Conservation (phyloP, 805 yeast species). For the Hanseniaspora meyeri region DNA sequence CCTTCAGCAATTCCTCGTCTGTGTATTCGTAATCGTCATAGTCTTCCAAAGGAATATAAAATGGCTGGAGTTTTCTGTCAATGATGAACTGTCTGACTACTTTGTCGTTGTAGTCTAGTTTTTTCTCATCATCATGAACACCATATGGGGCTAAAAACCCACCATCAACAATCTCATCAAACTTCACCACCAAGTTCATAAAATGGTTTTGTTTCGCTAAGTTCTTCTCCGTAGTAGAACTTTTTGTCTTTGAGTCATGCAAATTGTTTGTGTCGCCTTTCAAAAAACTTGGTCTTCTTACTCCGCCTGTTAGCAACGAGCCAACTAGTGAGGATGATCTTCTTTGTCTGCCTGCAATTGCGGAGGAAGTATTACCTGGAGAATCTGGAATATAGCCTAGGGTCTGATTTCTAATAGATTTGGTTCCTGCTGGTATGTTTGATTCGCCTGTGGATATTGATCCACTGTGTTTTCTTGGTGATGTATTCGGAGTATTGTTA, state of each 20-base stretch:
- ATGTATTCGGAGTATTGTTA: background rate
- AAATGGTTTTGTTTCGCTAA: constrained; percentile 42
- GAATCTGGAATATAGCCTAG: background rate
- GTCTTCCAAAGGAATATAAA: constrained; percentile 79
- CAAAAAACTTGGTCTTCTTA: constrained; percentile 19
- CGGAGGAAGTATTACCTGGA: background rate
- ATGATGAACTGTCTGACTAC: constrained; percentile 61
- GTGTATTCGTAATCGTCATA: constrained; percentile 53
- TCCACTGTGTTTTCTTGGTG: background rate
- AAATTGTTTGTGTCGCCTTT: constrained; percentile 18
- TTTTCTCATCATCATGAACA: constrained; percentile 56
- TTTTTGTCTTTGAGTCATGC: constrained; percentile 24
- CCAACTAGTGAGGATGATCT: constrained; percentile 24
- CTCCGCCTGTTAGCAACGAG: constrained; percentile 17
- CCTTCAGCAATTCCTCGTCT: constrained; percentile 49
- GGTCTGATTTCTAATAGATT: constrained; percentile 4
- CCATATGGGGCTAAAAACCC: constrained; percentile 90
- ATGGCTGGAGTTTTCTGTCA: constrained; percentile 70
- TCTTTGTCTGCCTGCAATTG: constrained; percentile 16
- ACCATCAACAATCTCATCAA: constrained; percentile 74
- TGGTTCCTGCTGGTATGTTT: constrained; percentile 11
- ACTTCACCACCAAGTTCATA: constrained; percentile 44
- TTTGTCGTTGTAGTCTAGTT: constrained; percentile 55
- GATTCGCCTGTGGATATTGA: background rate
- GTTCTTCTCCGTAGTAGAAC: constrained; percentile 44